Evolutionary conservation across 2,329 filamentous ascomycete genomes (phyloP).

Genomic region (Hymenoscyphus fructigenus): DNA sequence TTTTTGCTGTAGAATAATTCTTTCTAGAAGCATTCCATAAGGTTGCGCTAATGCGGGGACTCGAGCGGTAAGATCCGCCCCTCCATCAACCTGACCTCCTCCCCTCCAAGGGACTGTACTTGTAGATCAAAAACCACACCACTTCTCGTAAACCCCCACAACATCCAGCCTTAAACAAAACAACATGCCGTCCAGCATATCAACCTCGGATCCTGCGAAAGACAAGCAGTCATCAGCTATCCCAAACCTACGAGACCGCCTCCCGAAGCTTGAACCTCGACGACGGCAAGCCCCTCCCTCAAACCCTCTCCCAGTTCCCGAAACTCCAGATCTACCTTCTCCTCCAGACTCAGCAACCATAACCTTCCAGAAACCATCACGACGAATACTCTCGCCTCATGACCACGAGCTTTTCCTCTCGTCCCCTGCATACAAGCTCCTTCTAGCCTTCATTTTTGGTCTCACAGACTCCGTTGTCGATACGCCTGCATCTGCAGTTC

Average conservation of each 20-base stretch:
- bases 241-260: constrained; percentile 54
- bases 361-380: constrained; percentile 64
- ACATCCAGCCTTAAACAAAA: neutral
- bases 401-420: constrained; percentile 81
- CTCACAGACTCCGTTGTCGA: constrained; percentile 80
- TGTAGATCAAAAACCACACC: neutral
- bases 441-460: constrained; percentile 82
- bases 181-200: constrained; percentile 32
- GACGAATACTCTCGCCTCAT: constrained; percentile 75
- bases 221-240: constrained; percentile 32
- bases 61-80: neutral
- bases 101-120: neutral
- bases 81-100: neutral
- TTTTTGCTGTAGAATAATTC: neutral
- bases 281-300: constrained; percentile 51
- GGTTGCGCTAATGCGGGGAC: neutral
- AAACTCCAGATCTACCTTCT: constrained; percentile 70
- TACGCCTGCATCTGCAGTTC: constrained; percentile 62
- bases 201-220: constrained; percentile 10
- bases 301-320: constrained; percentile 65
- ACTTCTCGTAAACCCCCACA: neutral
- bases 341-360: constrained; percentile 62
- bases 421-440: constrained; percentile 72
- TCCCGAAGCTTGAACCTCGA: constrained; percentile 68
- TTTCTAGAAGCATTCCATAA: constrained; percentile 7